Conservation (phyloP, 352 stramenopile genomes). For the Albugo candida region DNA sequence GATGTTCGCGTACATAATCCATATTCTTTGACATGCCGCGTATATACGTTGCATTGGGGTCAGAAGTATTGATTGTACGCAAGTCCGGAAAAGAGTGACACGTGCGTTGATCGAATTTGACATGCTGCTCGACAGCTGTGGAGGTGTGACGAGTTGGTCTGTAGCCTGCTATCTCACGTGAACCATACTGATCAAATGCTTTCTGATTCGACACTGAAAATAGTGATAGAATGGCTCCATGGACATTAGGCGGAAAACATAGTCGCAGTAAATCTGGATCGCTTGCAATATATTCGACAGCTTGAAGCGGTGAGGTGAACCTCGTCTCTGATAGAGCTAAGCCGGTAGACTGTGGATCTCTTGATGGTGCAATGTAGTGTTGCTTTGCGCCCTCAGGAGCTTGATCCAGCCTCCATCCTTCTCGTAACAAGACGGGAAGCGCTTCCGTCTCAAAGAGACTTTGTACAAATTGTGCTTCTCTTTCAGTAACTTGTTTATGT, state of each 20-base stretch:
- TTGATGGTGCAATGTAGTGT: slow-evolving; percentile 20
- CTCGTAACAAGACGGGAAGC: slow-evolving; percentile 30
- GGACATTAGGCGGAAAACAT: slow-evolving; percentile 58
- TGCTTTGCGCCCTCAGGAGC: slow-evolving; percentile 15
- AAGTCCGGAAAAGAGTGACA: too few relatives aligned
- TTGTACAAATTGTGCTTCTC: slow-evolving; percentile 51
- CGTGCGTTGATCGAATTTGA: too few relatives aligned
- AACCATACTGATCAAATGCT: not conserved
- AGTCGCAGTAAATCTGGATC: slow-evolving; percentile 30
- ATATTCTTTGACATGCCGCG: too few relatives aligned
- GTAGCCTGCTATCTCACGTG: not conserved
- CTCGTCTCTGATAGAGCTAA: slow-evolving; percentile 6
- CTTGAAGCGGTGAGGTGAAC: slow-evolving; percentile 38
- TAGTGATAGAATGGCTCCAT: slow-evolving; percentile 46
- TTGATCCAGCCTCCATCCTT: slow-evolving; percentile 39
- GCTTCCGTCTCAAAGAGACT: slow-evolving; percentile 69
- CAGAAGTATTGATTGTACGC: too few relatives aligned
- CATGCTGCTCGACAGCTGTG: not conserved
- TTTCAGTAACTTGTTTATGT: slow-evolving; percentile 29
- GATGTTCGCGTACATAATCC: too few relatives aligned
- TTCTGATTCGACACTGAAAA: slow-evolving; percentile 15
- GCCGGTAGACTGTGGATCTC: slow-evolving; percentile 11
- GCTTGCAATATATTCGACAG: slow-evolving; percentile 56
- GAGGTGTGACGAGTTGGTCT: not conserved
- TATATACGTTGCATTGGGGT: too few relatives aligned